phyloP scores from a whole-genome alignment of 2,329 filamentous ascomycete species.

The Aspergillus novofumigatus region DNA sequence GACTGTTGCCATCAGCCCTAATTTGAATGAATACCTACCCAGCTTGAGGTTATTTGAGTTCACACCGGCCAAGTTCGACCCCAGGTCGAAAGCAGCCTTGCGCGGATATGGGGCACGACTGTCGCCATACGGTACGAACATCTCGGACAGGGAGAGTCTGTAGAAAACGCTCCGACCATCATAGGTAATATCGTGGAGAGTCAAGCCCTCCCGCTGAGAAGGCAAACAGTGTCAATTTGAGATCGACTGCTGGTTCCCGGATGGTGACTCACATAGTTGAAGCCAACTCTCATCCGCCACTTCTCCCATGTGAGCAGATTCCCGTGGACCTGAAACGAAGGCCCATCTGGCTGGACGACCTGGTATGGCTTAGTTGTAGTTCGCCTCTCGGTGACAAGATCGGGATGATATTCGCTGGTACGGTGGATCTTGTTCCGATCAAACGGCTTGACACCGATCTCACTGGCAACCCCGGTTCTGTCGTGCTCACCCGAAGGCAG shows the following conservation, averaged over 20 bases:
- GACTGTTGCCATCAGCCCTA: constrained; percentile 11
- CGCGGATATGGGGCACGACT: constrained; percentile 38
- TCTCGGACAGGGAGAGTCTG: constrained; percentile 40
- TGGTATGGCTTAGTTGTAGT: constrained; percentile 36
- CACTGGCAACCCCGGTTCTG: constrained; percentile 1
- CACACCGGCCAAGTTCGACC: constrained; percentile 9
- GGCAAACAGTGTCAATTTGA: neutral
- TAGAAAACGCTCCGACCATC: constrained; percentile 40
- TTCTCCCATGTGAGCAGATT: constrained; percentile 41
- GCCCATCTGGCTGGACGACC: constrained; percentile 34
- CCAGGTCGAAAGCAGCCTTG: constrained; percentile 45
- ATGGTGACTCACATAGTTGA: constrained; percentile 31
- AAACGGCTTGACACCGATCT: constrained; percentile 27
- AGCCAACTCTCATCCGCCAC: constrained; percentile 41
- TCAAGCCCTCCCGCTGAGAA: constrained; percentile 36
- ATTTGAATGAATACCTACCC: neutral
- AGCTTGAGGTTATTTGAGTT: neutral
- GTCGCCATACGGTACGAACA: constrained; percentile 46
- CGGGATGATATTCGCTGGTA: constrained; percentile 34
- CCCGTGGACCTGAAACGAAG: constrained; percentile 28
- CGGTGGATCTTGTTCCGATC: constrained; percentile 32
- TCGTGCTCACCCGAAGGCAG: constrained; percentile 40
- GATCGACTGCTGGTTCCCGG: too few relatives aligned
- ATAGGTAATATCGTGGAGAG: constrained; percentile 40
- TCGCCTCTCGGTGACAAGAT: constrained; percentile 25